Evolutionary conservation across 495 filamentous ascomycete genomes (phyloP), one percentile per base, ranked within the genome.

Genomic region (Daldinia decipiens): DNA sequence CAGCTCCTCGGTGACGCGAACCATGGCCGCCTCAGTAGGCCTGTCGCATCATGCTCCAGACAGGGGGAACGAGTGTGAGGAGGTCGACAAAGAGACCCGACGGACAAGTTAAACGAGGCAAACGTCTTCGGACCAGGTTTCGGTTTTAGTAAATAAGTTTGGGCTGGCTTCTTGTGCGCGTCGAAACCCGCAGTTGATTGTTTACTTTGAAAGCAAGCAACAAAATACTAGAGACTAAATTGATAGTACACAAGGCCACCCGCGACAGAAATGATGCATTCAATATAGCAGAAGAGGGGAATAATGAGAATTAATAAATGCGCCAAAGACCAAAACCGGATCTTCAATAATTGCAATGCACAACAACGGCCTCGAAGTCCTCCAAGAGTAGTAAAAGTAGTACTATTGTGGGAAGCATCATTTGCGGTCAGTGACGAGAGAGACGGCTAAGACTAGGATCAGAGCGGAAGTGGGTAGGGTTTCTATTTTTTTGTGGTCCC

Each of bases 1-100:
- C 79, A 89, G 84, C 76, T 87, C 84, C 70, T 88, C 83, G 66
- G 82, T 86, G 78, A 92, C 84, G 83, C 86, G 83, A 77, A 91
- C 89, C 88, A 91, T 91, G 77, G 82, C 83, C 79, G 79, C 79
- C 75, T 80, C 77, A 83, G 73, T 76, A 67, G 81, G 81, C 75
- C 78, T 75, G 72, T 72, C 63, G 71, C 75, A 77, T 79, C 71
- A 68, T 72, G 59, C 70, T 67, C 65, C 62, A 63, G 57, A 61
- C 39, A 17, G 65, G 74, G 62, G 63, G 53, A 68, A 73, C 69
- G 68, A 68, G 65, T 21, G 62, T 59, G 59, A 56, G 51, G 65
- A 72, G 66, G 59, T 74, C 67, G 27, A 71, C 31, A 51, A 52
- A 60, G 65, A 70, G 62, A 71, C 63, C 62, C 59, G 63, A 40